These are phyloP conservation scores for Mortierella sp. DNA, from an alignment of 371 early-diverging fungal species.

Conservation along the genomic window DNA sequence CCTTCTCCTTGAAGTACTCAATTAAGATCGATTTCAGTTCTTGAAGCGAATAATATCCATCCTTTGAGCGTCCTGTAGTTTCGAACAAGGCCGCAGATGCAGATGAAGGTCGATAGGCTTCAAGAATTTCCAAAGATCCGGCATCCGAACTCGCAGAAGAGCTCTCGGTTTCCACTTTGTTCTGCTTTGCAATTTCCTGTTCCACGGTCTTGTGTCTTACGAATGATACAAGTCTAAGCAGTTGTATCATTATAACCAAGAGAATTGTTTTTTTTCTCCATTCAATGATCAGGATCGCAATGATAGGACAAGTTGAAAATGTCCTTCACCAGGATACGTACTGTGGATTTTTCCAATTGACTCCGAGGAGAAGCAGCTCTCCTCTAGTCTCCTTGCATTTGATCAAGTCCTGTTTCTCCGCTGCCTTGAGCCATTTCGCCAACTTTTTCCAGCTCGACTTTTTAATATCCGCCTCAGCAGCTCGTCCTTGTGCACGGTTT, in stretches of 20 bases:
- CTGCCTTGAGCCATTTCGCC: constrained; percentile 76
- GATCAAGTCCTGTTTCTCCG: constrained; percentile 72
- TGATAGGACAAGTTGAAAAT: background rate
- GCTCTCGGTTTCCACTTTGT: constrained; percentile 29
- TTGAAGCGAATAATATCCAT: constrained; percentile 63
- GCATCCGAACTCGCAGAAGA: constrained; percentile 12
- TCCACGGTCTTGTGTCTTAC: constrained; percentile 49
- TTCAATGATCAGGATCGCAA: background rate
- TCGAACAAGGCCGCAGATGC: constrained; percentile 60
- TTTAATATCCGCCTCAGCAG: constrained; percentile 73
- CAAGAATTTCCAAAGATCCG: constrained; percentile 56
- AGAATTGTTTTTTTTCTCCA: constrained; percentile 14
- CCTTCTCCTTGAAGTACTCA: constrained; percentile 67
- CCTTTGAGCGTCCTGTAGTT: constrained; percentile 61
- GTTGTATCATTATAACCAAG: background rate
- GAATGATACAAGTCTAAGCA: constrained; percentile 18
- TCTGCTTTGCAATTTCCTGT: constrained; percentile 31
- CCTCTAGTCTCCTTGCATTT: constrained; percentile 78
- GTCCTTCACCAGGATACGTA: constrained; percentile 16
- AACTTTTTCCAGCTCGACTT: constrained; percentile 80
- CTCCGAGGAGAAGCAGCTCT: constrained; percentile 64
- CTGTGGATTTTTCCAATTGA: constrained; percentile 68
- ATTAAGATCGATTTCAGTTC: constrained; percentile 66
- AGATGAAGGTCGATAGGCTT: constrained; percentile 65
- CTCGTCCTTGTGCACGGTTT: constrained; percentile 63